Percentiles rank a stretch among this genome's conserved stretches.
phyloP scores from a whole-genome alignment of 2,329 filamentous ascomycete species.

The Alternaria ethzedia region DNA sequence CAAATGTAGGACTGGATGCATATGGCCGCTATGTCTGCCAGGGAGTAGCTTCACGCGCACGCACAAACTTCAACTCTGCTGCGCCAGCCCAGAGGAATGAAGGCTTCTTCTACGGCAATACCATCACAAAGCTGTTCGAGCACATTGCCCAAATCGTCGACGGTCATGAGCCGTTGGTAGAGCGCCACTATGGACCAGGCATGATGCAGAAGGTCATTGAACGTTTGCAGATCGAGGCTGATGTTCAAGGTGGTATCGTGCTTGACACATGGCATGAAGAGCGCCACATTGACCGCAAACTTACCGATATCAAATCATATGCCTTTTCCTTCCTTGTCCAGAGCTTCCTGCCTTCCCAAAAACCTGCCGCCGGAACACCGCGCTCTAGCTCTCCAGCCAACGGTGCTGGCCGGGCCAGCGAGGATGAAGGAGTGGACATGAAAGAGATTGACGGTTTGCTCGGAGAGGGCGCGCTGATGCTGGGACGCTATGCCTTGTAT shows the following conservation, averaged over 20 bases:
- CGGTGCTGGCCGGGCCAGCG: constrained; percentile 65
- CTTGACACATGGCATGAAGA: constrained; percentile 96
- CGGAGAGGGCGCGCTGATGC: constrained; percentile 88
- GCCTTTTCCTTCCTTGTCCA: constrained; percentile 97
- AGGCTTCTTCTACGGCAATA: constrained; percentile 88
- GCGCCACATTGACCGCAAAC: constrained; percentile 77
- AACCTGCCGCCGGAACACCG: constrained; percentile 65
- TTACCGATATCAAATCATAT: constrained; percentile 97
- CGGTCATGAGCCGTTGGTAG: constrained; percentile 86
- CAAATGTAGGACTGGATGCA: constrained; percentile 88
- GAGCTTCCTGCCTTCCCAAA: constrained; percentile 81
- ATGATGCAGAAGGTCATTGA: constrained; percentile 97
- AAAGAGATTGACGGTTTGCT: constrained; percentile 90
- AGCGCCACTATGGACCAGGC: constrained; percentile 88
- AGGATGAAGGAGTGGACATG: constrained; percentile 95
- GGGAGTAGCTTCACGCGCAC: constrained; percentile 84
- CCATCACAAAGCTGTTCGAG: constrained; percentile 90
- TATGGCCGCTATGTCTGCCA: constrained; percentile 97
- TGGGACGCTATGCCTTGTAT: constrained; percentile 92
- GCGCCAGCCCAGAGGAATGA: constrained; percentile 69
- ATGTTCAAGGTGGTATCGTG: constrained; percentile 94
- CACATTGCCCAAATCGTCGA: constrained; percentile 98
- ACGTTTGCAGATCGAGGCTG: constrained; percentile 88
- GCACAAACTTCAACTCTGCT: constrained; percentile 77
- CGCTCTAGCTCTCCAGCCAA: constrained; percentile 78